Percentiles rank a stretch among this genome's conserved stretches.
Conservation (phyloP, 768 basidiomycete species). For the Tylopilus cervinicoccineus region DNA sequence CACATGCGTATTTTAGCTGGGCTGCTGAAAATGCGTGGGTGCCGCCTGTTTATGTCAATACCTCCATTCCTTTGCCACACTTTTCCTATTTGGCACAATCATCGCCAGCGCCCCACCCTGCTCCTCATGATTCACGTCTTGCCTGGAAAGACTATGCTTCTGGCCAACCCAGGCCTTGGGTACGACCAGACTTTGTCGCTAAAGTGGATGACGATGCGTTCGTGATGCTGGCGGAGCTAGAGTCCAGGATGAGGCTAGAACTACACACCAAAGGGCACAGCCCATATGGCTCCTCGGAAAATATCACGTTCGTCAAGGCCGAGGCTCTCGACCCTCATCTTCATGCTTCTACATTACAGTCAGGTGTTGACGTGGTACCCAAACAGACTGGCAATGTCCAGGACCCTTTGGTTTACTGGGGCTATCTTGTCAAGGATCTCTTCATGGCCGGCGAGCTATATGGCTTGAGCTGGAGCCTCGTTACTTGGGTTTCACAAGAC, state of each 20-base stretch:
- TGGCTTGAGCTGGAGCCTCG: constrained; percentile 83
- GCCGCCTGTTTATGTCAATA: constrained; percentile 63
- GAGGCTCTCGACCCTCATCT: neutral
- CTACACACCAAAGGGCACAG: constrained; percentile 45
- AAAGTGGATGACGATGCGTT: constrained; percentile 97
- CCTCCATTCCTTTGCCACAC: constrained; percentile 37
- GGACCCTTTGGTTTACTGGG: constrained; percentile 84
- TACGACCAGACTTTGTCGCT: constrained; percentile 85
- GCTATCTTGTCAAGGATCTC: constrained; percentile 83
- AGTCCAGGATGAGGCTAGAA: constrained; percentile 79
- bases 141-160: constrained; percentile 49
- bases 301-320: constrained; percentile 1
- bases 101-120: constrained; percentile 52
- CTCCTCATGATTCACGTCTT: constrained; percentile 65
- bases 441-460: constrained; percentile 98
- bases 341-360: neutral
- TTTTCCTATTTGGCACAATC: constrained; percentile 69
- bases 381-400: constrained; percentile 17
- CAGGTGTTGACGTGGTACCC: neutral
- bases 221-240: constrained; percentile 91
- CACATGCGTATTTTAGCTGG: constrained; percentile 90
- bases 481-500: constrained; percentile 82
- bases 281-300: constrained; percentile 20
- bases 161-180: constrained; percentile 56
- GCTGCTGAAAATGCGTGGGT: constrained; percentile 89